phyloP scores from a whole-genome alignment of 106 monocot genomes.

The Phalaenopsis aphrodite region DNA sequence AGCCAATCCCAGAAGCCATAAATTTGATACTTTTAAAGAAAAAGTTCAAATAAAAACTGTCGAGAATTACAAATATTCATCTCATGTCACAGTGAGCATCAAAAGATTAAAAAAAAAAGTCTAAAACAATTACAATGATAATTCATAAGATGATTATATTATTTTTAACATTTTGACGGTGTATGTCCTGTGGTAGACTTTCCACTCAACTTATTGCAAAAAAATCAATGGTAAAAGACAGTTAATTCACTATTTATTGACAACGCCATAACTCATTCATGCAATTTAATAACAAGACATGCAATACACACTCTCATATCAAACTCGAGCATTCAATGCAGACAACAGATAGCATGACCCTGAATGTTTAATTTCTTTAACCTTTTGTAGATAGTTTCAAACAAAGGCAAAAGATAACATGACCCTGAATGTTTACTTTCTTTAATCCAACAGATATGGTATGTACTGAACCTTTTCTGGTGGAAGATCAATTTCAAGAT shows the following conservation, averaged over 20 bases:
- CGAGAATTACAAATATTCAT: too few relatives aligned
- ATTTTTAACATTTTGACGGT: too few relatives aligned
- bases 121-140: too few relatives aligned
- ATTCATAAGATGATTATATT: too few relatives aligned
- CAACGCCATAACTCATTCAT: not conserved
- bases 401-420: not conserved
- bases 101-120: too few relatives aligned
- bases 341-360: not conserved
- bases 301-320: not conserved
- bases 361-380: not conserved
- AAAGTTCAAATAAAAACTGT: too few relatives aligned
- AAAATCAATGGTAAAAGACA: not conserved
- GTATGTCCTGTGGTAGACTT: too few relatives aligned
- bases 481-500: constrained; percentile 92
- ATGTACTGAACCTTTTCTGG: constrained; percentile 72
- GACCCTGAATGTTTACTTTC: too few relatives aligned
- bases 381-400: not conserved
- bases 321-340: not conserved
- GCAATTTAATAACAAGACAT: not conserved
- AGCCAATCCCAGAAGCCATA: too few relatives aligned
- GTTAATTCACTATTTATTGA: not conserved
- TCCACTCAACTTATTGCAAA: not conserved
- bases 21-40: too few relatives aligned
- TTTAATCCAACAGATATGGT: not conserved
- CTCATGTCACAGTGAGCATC: too few relatives aligned